Conservation (phyloP, 169 alveolate genomes). For the Amoebophrya sp. region DNA sequence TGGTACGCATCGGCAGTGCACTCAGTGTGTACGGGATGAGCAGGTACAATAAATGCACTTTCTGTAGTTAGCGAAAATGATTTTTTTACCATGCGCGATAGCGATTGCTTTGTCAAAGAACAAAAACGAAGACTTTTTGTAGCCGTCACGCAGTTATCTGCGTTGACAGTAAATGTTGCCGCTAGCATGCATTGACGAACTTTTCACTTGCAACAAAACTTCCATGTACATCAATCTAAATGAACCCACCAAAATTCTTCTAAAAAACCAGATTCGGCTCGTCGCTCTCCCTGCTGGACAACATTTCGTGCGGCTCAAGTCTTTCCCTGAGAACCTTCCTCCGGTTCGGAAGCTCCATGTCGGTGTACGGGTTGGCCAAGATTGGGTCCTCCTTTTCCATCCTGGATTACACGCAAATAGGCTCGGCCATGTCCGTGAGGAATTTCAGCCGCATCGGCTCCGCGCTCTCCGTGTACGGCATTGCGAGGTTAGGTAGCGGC, state of each 20-base stretch:
- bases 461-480: neutral
- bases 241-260: too few relatives aligned
- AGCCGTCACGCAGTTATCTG: neutral
- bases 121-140: neutral
- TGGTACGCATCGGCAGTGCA: neutral
- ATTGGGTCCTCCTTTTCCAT: neutral
- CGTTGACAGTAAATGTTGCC: neutral
- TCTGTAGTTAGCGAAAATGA: neutral
- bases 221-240: neutral
- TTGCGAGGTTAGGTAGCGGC: neutral
- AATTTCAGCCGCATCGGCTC: neutral
- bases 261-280: slow-evolving; percentile 3
- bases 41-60: neutral
- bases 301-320: neutral
- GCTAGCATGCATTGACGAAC: neutral
- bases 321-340: neutral
- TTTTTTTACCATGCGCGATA: too few relatives aligned
- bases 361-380: slow-evolving; percentile 29
- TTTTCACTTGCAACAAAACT: neutral
- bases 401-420: neutral
- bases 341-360: slow-evolving; percentile 24
- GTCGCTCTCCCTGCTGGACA: slow-evolving; percentile 30
- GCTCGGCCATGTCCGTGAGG: neutral
- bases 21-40: slow-evolving; percentile 23
- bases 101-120: too few relatives aligned